Conservation (phyloP, 192 early-diverging fungal genomes). For the Podochytrium sp. region DNA sequence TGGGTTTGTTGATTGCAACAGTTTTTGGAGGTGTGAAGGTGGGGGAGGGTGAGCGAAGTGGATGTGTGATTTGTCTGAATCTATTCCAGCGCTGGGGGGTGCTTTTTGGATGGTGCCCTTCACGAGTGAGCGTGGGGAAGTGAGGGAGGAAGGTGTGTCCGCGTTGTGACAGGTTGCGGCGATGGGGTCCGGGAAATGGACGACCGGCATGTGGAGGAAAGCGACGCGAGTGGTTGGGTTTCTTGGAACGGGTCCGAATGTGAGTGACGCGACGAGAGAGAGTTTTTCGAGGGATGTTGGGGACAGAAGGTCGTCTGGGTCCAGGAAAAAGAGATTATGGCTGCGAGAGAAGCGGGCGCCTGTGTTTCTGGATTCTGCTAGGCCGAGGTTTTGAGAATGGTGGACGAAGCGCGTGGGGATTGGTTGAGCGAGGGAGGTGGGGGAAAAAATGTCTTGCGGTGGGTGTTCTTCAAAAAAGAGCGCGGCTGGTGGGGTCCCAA, state of each 20-base stretch:
- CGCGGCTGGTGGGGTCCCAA: not conserved
- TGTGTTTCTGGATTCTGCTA: conserved; percentile 43
- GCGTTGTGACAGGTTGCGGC: not conserved
- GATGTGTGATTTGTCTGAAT: not conserved
- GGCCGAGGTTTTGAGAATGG: conserved; percentile 31
- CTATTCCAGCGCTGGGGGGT: not conserved
- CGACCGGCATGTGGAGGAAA: conserved; percentile 27
- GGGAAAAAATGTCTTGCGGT: not conserved
- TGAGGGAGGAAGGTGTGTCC: not conserved
- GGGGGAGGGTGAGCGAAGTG: conserved; percentile 8
- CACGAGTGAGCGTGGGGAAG: too few species aligned
- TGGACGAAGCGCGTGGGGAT: conserved; percentile 34
- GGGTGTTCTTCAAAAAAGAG: conserved; percentile 4
- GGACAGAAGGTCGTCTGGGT: conserved; percentile 41
- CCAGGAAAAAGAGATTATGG: conserved; percentile 38
- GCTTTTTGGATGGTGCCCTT: too few species aligned
- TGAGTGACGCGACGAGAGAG: not conserved
- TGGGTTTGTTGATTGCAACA: conserved; percentile 24
- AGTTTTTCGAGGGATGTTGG: conserved; percentile 36
- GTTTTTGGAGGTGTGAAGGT: not conserved
- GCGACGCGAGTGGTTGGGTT: not conserved
- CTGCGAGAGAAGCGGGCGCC: conserved; percentile 27
- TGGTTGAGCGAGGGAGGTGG: not conserved
- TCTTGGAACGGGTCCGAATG: not conserved
- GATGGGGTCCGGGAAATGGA: conserved; percentile 29